Evolutionary conservation across 495 filamentous ascomycete genomes (phyloP), one percentile per base, ranked within the genome.

Genomic region (Pyronema omphalodes): DNA sequence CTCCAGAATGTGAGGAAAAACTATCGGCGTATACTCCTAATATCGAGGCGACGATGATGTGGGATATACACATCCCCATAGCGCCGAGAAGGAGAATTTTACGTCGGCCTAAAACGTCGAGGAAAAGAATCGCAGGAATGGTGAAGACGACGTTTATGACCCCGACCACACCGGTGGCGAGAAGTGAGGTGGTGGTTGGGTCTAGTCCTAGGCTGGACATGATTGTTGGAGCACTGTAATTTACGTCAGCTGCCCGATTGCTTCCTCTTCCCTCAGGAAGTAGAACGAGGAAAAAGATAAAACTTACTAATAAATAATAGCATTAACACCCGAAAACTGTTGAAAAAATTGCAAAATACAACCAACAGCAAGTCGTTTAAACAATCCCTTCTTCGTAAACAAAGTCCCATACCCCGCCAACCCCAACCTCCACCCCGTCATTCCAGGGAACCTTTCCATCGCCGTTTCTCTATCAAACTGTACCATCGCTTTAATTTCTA

Each of bases 401-500:
- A 41, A 12, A 6, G 39, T 41, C 39, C 39, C 39, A 17, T 41
- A 41, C 39, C 15, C 11, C 39, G 39, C 11, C 11, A 17, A 12
- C 11, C 15, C 39, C 11, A 41, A 17, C 3, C 39, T 12, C 39
- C 39, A 41, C 39, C 39, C 39, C 3, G 11, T 12, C 39, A 2
- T 41, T 6, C 39, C 39, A 4, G 84, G 84, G 68, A 83, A 93
- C 36, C 83, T 70, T 58, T 83, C 79, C 1, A 75, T 74, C 0
- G 81, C 72, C 29, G 77, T 82, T 12, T 82, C 76, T 68, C 88
- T 85, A 68, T 91, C 86, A 52, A 88, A 84, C 51, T 80, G 73
- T 4, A 80, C 80, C 54, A 86, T 83, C 0, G 84, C 82, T 64
- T 82, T 81, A 67, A 93, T 88, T 63, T 91, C 86, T 33, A 85